Conservation (phyloP, 2,329 filamentous ascomycete genomes). For the Raffaelea ambrosiae region DNA sequence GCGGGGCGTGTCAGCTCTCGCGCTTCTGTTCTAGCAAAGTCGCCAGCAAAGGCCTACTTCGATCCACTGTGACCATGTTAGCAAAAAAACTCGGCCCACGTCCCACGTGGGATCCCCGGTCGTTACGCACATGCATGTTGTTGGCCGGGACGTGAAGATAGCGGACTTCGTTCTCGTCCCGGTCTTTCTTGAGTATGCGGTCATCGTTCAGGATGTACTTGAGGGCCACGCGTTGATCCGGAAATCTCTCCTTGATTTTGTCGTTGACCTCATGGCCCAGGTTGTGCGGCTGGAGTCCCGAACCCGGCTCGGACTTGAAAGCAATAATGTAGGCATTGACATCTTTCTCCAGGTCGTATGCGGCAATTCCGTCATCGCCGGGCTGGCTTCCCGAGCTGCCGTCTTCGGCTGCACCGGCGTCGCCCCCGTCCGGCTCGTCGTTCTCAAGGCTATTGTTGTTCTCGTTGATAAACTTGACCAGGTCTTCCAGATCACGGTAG, state of each 20-base stretch:
- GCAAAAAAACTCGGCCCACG: background rate
- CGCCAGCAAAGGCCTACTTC: too few relatives aligned
- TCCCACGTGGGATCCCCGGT: too few relatives aligned
- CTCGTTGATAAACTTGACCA: too few relatives aligned
- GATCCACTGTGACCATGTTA: conserved; percentile 15
- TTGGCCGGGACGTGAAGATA: conserved; percentile 16
- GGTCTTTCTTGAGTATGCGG: background rate
- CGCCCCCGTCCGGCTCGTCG: background rate
- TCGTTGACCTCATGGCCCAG: background rate
- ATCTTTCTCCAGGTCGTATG: conserved; percentile 4
- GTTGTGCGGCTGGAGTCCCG: background rate
- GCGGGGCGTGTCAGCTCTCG: too few relatives aligned
- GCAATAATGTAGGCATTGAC: conserved; percentile 5
- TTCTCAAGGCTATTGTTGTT: too few relatives aligned
- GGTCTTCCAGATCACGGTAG: too few relatives aligned
- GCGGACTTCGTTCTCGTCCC: conserved; percentile 1
- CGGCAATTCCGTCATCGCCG: too few relatives aligned
- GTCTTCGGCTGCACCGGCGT: background rate
- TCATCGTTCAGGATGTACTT: background rate
- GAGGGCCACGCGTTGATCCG: background rate
- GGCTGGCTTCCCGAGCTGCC: too few relatives aligned
- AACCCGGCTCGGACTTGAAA: background rate
- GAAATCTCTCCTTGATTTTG: background rate
- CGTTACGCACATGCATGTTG: conserved; percentile 16
- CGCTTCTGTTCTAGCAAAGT: too few relatives aligned